Base-by-base conservation (phyloP, 345 rosid species). In the Rhodamnia argentea region DNA sequence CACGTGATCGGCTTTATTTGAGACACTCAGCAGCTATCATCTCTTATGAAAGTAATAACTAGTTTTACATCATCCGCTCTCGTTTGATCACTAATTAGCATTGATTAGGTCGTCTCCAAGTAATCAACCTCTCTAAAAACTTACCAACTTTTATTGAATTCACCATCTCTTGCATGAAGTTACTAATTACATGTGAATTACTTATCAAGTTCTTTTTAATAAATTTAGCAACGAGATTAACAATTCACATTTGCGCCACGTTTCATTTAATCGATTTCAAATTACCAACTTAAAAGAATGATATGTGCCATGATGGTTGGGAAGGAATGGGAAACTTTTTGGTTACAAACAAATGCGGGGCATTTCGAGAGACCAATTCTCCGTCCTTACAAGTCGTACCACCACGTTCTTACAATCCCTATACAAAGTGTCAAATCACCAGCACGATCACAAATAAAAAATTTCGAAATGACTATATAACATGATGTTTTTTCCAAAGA, bases 401-500 rank as follows among this genome's bases (percentile, higher is more conserved):
- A 55, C 26, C 58, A 20, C 23, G 26, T 22, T 55, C 26, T 55
- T 55, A 24, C 9, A 22, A 55, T 22, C 22, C 12, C 10, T 18
- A 2, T 18, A 16, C 22, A 6, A 53, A 53, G 56, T 53, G 56
- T 20, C 56, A 5, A 53, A 53, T 53, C 56, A 14, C 22, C 18
- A 7, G 22, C 20, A 54, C 7, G 4, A 20, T 4, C 3, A 7
- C 10, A 7, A 9, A 20, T 20, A 20, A 22, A 22, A 3, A 20
- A 55, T 20, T 64, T 32, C 13, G 32, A 4, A 16, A 32, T 4
- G 4, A 42, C 1, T 0, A 0, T 16, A 37, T 16, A 0, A 16
- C 0, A 18, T 12, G 10, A 4, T 8, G 23, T 32, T 32, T 18
- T 32, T 18, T 37, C 1, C 32, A 64, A 32, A 64, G 44, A 32